These are phyloP conservation scores for Candida freyschussii DNA, from an alignment of 1,139 yeast genomes.

Conservation along the genomic window DNA sequence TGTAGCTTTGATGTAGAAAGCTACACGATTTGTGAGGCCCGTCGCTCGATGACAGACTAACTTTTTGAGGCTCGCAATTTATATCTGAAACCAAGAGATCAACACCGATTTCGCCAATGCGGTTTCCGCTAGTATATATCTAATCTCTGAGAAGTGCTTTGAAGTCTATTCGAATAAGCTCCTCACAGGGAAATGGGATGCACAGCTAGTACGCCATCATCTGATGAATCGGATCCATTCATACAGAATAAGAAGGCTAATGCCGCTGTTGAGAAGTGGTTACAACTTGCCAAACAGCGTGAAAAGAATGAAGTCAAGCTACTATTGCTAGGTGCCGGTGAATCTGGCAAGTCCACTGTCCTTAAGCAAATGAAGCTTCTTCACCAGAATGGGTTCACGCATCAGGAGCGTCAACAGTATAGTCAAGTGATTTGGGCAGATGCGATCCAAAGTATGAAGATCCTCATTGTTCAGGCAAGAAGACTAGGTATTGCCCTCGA, in stretches of 20 bases:
- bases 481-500: conserved; percentile 54
- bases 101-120: background rate
- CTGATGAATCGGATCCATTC: conserved; percentile 46
- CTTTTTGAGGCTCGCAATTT: conserved; percentile 7
- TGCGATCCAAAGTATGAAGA: conserved; percentile 83
- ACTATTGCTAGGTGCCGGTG: conserved; percentile 87
- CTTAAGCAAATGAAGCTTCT: conserved; percentile 82
- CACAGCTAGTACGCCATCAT: conserved; percentile 47
- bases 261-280: conserved; percentile 63
- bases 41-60: too few species aligned
- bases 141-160: too few species aligned
- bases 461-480: conserved; percentile 68
- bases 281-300: conserved; percentile 49
- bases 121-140: background rate
- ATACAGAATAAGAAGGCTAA: conserved; percentile 48
- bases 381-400: conserved; percentile 82
- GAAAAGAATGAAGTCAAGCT: conserved; percentile 57
- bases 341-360: conserved; percentile 95
- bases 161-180: too few species aligned
- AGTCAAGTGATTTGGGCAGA: conserved; percentile 94
- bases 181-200: too few species aligned
- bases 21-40: too few species aligned
- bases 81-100: background rate
- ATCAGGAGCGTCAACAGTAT: conserved; percentile 76
- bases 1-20: too few species aligned